Base-by-base conservation (phyloP, 805 yeast genomes). In the Candida germanica region DNA sequence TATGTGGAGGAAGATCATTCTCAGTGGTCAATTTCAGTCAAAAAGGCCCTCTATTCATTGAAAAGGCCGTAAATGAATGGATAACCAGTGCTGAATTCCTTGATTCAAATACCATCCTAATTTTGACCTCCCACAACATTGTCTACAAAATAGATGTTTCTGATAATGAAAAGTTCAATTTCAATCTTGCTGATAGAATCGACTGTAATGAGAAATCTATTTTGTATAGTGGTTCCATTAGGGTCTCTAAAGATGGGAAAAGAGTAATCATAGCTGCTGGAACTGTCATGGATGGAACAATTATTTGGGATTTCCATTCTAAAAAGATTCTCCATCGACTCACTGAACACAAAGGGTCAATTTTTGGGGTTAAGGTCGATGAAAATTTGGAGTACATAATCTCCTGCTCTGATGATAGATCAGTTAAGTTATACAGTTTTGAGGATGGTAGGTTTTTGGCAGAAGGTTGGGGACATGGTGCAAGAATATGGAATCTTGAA, bases 381-480 rank as follows among this genome's bases (percentile, higher is more conserved):
- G 43, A 54, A 0, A 64, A 71, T 35, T 86, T 83, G 4, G 54
- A 63, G 29, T 69, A 61, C 38, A 61, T 87, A 6, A 79, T 82
- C 1, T 80, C 91, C 32, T 93, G 98, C 55, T 91, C 98, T 0
- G 98, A 93, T 58, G 98, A 91, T 54, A 71, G 98, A 43, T 85
- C 96, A 0, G 79, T 93, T 36, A 82, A 80, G 39, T 54, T 91
- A 5, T 88, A 88, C 81, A 77, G 77, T 48, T 61, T 82, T 42
- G 50, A 50, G 5, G 52, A 74, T 1, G 91, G 94, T 1, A 48
- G 60, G 8, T 59, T 79, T 22, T 47, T 84, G 26, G 83, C 91
- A 1, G 75, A 80, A 18, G 97, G 96, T 0, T 93, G 97, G 97
- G 98, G 98, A 10, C 98, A 93, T 54, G 81, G 84, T 1, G 91